phyloP scores from a whole-genome alignment of 441 rosid genomes.

The Metrosideros polymorpha region DNA sequence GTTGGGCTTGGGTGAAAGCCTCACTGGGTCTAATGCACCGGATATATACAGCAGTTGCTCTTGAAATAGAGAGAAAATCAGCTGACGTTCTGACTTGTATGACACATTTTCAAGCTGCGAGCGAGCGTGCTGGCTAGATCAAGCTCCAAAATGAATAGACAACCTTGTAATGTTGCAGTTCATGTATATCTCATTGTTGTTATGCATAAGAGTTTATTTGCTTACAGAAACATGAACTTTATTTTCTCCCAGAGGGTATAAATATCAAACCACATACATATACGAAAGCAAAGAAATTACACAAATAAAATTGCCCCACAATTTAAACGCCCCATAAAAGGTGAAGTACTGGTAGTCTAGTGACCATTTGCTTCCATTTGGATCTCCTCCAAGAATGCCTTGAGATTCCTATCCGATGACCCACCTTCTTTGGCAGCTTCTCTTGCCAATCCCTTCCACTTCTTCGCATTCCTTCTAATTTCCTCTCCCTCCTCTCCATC shows the following conservation, averaged over 20 bases:
- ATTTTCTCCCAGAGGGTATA: background rate
- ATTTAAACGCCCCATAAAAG: no score
- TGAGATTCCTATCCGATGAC: conserved; percentile 13
- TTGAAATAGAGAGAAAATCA: background rate
- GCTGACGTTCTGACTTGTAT: background rate
- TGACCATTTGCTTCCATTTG: background rate
- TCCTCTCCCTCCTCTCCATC: conserved; percentile 4
- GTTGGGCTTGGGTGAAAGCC: background rate
- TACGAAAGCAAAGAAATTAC: background rate
- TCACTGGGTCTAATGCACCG: no score
- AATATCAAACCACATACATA: background rate
- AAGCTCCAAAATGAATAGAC: background rate
- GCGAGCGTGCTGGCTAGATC: background rate
- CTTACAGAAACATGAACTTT: background rate
- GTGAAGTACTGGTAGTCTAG: background rate
- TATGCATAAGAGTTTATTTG: background rate
- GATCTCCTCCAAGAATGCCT: conserved; percentile 3
- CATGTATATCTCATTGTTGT: background rate
- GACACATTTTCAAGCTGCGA: background rate
- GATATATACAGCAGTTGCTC: background rate
- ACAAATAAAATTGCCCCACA: no score
- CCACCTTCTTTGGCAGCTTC: conserved; percentile 21
- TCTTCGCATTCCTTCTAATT: conserved; percentile 6
- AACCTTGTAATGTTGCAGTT: background rate
- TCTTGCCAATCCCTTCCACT: conserved; percentile 20